Evolutionary conservation across 2,329 filamentous ascomycete species (phyloP).

Genomic region (Anisogramma anomala): DNA sequence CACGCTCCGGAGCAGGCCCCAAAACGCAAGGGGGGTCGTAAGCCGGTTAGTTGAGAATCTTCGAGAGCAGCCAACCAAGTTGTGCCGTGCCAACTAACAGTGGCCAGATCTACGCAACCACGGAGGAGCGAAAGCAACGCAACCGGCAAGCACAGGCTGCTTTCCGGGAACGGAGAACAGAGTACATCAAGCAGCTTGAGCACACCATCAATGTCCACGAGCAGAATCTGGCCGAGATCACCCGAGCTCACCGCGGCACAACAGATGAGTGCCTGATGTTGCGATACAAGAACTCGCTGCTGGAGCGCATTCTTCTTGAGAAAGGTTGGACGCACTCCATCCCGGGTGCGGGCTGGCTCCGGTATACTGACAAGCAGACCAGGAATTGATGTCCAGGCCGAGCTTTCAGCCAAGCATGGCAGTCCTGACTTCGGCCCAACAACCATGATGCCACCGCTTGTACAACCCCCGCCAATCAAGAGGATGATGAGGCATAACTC

Average conservation of each 20-base stretch:
- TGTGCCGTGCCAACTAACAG: too few species aligned
- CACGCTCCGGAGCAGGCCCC: conserved; percentile 50
- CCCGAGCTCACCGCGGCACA: conserved; percentile 86
- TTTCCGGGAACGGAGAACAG: conserved; percentile 89
- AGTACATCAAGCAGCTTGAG: conserved; percentile 99
- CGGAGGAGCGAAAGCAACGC: conserved; percentile 94
- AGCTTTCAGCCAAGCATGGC: conserved; percentile 50
- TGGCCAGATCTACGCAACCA: conserved; percentile 87
- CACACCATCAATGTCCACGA: conserved; percentile 96
- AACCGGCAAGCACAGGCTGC: conserved; percentile 96
- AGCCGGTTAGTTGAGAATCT: too few species aligned
- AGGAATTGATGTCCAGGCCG: conserved; percentile 82
- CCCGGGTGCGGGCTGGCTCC: background rate
- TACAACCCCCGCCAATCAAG: conserved; percentile 66
- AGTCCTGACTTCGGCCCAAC: too few species aligned
- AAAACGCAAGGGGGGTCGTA: conserved; percentile 94
- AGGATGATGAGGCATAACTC: conserved; percentile 66
- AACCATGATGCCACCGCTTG: conserved; percentile 51
- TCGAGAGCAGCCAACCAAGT: too few species aligned
- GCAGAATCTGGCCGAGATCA: conserved; percentile 80
- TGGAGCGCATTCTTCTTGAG: conserved; percentile 90
- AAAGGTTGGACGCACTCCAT: conserved; percentile 51
- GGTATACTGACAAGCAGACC: conserved; percentile 23
- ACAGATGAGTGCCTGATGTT: conserved; percentile 97
- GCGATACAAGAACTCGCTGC: conserved; percentile 92